Conservation (phyloP, 1,284 basidiomycete genomes). For the Marasmius oreades region DNA sequence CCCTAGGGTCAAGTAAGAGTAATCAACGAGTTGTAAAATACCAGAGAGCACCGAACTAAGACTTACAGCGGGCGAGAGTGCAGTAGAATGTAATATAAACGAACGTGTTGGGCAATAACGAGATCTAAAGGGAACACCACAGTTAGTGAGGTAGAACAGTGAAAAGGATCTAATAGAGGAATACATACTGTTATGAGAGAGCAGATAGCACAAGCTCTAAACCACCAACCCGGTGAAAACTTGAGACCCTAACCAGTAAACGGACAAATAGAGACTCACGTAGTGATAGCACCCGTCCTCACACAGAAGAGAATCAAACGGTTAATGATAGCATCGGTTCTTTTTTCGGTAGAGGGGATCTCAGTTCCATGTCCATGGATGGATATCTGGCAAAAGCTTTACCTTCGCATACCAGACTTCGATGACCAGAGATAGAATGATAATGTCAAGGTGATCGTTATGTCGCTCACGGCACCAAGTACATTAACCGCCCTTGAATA, state of each 20-base stretch:
- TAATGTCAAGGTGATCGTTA: conserved; percentile 8
- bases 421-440: conserved; percentile 9
- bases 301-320: conserved; percentile 12
- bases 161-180: no score
- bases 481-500: conserved; percentile 10
- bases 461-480: conserved; percentile 9
- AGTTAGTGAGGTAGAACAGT: neutral
- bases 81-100: conserved; percentile 2
- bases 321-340: conserved; percentile 12
- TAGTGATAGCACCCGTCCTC: conserved; percentile 10
- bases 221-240: neutral
- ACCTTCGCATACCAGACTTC: conserved; percentile 12
- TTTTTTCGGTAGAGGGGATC: no score
- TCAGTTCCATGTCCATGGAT: no score
- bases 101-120: neutral
- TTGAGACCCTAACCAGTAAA: no score
- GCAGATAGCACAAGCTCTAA: conserved; percentile 7
- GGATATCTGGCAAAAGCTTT: no score
- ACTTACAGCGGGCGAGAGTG: neutral
- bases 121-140: neutral
- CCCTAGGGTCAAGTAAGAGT: neutral
- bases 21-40: no score
- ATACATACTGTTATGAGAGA: conserved; percentile 12
- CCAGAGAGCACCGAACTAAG: neutral
- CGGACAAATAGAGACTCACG: neutral